A percentile compares a stretch with the other conserved stretches of the same genome.
phyloP scores from a whole-genome alignment of 352 stramenopile species.

The Pilasporangium apinafurcum region DNA sequence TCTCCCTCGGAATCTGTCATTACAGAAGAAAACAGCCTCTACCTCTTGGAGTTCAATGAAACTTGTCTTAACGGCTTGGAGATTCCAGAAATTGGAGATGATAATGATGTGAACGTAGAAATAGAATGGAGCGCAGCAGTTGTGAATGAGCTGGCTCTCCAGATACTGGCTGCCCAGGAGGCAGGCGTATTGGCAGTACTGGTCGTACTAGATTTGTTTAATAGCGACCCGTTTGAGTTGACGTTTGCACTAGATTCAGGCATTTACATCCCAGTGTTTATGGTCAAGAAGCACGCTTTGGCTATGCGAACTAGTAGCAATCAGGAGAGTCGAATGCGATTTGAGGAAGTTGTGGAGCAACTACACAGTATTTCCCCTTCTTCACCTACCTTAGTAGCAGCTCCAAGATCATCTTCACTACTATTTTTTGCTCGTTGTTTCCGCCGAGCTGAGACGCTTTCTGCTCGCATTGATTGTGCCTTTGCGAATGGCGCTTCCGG shows the following conservation, averaged over 20 bases:
- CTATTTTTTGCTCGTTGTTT: constrained; percentile 42
- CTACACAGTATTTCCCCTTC: too few species aligned
- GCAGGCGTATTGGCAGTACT: constrained; percentile 46
- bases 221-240: constrained; percentile 49
- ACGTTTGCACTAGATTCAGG: constrained; percentile 36
- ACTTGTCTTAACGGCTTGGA: neutral
- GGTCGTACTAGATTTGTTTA: constrained; percentile 54
- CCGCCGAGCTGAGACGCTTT: constrained; percentile 33
- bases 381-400: too few species aligned
- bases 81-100: neutral
- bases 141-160: constrained; percentile 33
- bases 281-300: constrained; percentile 21
- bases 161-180: constrained; percentile 55
- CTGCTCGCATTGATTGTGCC: constrained; percentile 21
- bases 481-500: constrained; percentile 39
- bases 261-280: constrained; percentile 70
- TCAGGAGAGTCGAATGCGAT: constrained; percentile 10
- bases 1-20: constrained; percentile 17
- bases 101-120: neutral
- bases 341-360: constrained; percentile 19
- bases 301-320: constrained; percentile 10
- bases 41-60: constrained; percentile 38
- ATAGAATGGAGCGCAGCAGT: constrained; percentile 22
- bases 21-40: constrained; percentile 34
- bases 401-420: neutral